Evolutionary conservation across 768 basidiomycete genomes (phyloP).

Genomic region (Tricholoma sp.): DNA sequence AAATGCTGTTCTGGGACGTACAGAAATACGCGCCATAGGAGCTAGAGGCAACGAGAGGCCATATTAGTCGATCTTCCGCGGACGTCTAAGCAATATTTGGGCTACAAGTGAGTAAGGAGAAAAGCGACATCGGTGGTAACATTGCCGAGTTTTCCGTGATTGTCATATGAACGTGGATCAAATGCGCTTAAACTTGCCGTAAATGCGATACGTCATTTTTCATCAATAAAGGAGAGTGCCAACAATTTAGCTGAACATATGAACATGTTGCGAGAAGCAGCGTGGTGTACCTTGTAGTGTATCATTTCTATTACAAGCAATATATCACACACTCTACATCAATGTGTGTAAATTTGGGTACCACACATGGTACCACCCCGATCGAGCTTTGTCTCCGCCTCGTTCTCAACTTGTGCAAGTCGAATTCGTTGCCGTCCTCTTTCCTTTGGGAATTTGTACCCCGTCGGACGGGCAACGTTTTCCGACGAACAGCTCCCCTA

Average conservation of each 20-base stretch:
- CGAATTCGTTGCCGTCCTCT: conserved; percentile 9
- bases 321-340: conserved; percentile 12
- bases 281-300: too few species aligned
- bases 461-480: conserved; percentile 1
- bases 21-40: neutral
- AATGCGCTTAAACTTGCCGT: too few species aligned
- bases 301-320: conserved; percentile 1
- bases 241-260: too few species aligned
- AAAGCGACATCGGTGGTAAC: neutral
- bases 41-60: neutral
- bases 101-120: conserved; percentile 3
- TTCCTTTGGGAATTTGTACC: conserved; percentile 1
- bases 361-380: conserved; percentile 2
- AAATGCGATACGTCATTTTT: conserved; percentile 1
- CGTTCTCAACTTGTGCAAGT: conserved; percentile 6
- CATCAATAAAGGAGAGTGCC: neutral
- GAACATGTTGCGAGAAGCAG: too few species aligned
- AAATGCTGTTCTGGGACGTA: neutral
- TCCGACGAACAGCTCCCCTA: neutral
- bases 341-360: conserved; percentile 3
- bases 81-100: neutral
- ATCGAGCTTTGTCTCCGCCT: conserved; percentile 7
- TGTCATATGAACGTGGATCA: neutral
- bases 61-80: conserved; percentile 5
- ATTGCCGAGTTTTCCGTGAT: neutral